Evolutionary conservation across 495 filamentous ascomycete genomes (phyloP), one percentile per base, ranked within the genome.

Genomic region (Neurospora discreta): DNA sequence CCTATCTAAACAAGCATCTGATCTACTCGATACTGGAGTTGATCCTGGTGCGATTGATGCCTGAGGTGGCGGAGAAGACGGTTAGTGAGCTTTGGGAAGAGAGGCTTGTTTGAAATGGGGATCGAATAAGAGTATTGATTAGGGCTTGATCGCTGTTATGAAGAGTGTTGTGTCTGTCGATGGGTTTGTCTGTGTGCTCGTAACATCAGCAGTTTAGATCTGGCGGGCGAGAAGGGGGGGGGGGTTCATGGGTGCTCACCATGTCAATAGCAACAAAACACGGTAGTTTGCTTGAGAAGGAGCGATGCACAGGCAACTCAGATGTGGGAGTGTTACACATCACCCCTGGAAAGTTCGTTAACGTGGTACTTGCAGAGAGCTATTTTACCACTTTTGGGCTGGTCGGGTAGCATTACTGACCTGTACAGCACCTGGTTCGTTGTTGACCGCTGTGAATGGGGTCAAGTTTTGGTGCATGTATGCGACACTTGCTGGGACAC

Each of bases 1-100:
- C 85, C 13, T 98, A 97, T 81, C 88, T 92, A 78, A 98, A 98
- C 82, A 95, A 92, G 80, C 94, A 98, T 79, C 81, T 99, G 11
- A 79, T 94, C 58, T 96, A 95, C 74, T 83, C 86, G 30, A 84
- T 93, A 44, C 75, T 97, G 44, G 95, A 98, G 80, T 81, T 92
- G 70, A 72, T 97, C 0, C 82, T 99, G 16, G 88, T 91, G 42
- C 87, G 90, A 75, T 80, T 98, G 40, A 84, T 97, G 69, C 95
- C 95, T 38, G 95, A 99, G 84, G 75, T 98, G 75, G 86, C 87
- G 39, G 92, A 93, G 74, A 89, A 86, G 76, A 89, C 90, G 43
- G 87, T 93, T 11, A 80, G 81, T 71, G 91, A 93, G 77, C 79
- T 97, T 67, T 87, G 92, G 87, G 90, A 86, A 75, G 90, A 90